phyloP scores from a whole-genome alignment of 2,329 filamentous ascomycete genomes.

The Trichoderma arundinaceum region DNA sequence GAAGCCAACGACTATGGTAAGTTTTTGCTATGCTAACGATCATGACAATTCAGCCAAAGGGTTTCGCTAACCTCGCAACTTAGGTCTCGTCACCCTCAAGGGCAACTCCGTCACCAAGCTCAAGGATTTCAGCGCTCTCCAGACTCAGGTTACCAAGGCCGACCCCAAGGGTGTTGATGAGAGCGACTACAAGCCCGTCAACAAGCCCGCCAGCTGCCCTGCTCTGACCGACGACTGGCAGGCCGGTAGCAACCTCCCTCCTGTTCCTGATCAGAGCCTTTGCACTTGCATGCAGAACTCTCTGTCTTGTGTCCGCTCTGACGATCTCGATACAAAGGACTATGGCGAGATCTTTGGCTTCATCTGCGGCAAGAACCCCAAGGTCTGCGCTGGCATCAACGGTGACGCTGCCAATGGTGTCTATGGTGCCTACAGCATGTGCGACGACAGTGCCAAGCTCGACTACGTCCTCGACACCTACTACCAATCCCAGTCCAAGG shows the following conservation, averaged over 20 bases:
- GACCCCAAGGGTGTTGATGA: slow-evolving; percentile 70
- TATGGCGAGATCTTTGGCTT: slow-evolving; percentile 74
- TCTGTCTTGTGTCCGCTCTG: slow-evolving; percentile 71
- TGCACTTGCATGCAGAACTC: slow-evolving; percentile 86
- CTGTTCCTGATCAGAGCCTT: slow-evolving; percentile 75
- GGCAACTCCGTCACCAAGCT: slow-evolving; percentile 68
- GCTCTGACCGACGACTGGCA: slow-evolving; percentile 68
- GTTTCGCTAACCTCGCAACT: slow-evolving; percentile 30
- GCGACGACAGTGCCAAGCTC: slow-evolving; percentile 71
- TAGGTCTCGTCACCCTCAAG: slow-evolving; percentile 68
- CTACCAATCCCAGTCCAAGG: slow-evolving; percentile 63
- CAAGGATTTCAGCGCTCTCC: slow-evolving; percentile 75
- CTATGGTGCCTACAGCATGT: slow-evolving; percentile 82
- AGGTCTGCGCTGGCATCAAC: slow-evolving; percentile 70
- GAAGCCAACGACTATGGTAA: slow-evolving; percentile 85
- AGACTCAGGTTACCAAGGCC: slow-evolving; percentile 70
- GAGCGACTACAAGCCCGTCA: slow-evolving; percentile 73
- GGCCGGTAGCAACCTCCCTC: slow-evolving; percentile 71
- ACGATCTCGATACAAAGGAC: slow-evolving; percentile 60
- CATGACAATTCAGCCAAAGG: too few species aligned
- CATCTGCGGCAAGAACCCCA: slow-evolving; percentile 66
- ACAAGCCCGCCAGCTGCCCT: slow-evolving; percentile 76
- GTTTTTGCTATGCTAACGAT: slow-evolving; percentile 36
- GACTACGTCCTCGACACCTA: slow-evolving; percentile 76
- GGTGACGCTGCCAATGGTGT: slow-evolving; percentile 69